Evolutionary conservation across 371 early-diverging fungal genomes (phyloP), one percentile per base, ranked within the genome.

Genomic region (Synchytrium microbalum): DNA sequence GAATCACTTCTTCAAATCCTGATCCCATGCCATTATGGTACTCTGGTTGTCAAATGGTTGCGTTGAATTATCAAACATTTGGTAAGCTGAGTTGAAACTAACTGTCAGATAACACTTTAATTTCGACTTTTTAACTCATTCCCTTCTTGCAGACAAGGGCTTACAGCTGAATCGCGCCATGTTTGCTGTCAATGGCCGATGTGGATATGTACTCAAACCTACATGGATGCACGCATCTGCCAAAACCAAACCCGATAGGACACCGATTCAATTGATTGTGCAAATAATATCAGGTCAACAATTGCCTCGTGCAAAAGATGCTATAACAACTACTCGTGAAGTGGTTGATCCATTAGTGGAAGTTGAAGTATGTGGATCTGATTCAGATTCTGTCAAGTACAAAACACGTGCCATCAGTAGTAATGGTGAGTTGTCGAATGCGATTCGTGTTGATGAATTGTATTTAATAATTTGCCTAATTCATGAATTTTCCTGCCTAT

Each of bases 171-270:
- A 92, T 72, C 71, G 74, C 26, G 91, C 88, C 25, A 74, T 92
- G 80, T 92, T 92, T 67, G 65, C 61, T 1, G 70, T 78, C 59
- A 86, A 87, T 67, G 83, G 81, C 1, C 72, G 78, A 32, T 74
- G 78, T 51, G 93, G 93, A 2, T 92, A 89, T 67, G 82, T 91
- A 24, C 75, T 90, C 27, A 90, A 89, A 71, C 89, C 91, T 2
- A 58, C 64, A 25, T 65, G 75, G 30, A 59, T 88, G 64, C 64
- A 78, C 52, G 51, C 54, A 0, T 32, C 19, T 14, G 53, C 31
- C 10, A 16, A 19, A 32, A 27, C 57, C 61, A 54, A 30, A 33
- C 14, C 33, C 8, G 32, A 27, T 60, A 60, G 25, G 59, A 61
- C 31, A 52, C 14, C 24, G 5, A 53, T 57, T 51, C 19, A 54